A percentile compares a stretch with the other conserved stretches of the same genome.
These are phyloP conservation scores for Kazachstania taianensis DNA, from an alignment of 805 yeast species.

Conservation along the genomic window DNA sequence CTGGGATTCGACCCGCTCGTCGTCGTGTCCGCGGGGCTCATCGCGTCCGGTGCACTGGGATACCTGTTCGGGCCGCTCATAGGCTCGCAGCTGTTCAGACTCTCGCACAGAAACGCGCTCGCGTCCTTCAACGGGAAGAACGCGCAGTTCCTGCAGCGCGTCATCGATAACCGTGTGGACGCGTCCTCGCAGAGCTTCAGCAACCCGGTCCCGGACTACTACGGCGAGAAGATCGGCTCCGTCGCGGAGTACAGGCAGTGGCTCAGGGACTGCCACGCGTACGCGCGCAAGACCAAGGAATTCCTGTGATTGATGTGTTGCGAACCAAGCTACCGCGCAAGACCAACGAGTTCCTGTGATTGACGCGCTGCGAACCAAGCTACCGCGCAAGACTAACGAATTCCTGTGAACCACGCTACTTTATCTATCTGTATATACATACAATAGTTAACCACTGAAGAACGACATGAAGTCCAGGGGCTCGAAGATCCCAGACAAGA, in stretches of 20 bases:
- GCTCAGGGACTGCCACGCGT: conserved; percentile 91
- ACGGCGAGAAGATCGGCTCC: conserved; percentile 90
- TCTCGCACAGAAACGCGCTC: conserved; percentile 40
- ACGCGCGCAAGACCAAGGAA: conserved; percentile 69
- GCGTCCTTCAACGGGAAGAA: conserved; percentile 50
- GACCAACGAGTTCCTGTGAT: conserved; percentile 58
- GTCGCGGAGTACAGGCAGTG: conserved; percentile 83
- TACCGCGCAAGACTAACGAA: conserved; percentile 63
- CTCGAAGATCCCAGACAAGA: conserved; percentile 21
- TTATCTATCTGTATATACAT: conserved; percentile 1
- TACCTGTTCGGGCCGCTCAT: conserved; percentile 73
- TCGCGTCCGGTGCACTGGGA: conserved; percentile 67
- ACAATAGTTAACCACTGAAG: conserved; percentile 5
- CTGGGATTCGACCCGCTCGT: conserved; percentile 86
- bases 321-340: conserved; percentile 42
- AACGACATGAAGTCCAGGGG: conserved; percentile 23
- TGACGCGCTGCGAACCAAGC: neutral
- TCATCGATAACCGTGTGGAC: conserved; percentile 76
- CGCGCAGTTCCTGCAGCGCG: conserved; percentile 60
- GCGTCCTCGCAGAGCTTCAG: conserved; percentile 82
- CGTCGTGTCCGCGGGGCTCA: conserved; percentile 64
- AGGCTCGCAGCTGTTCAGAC: conserved; percentile 61
- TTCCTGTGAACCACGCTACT: conserved; percentile 40
- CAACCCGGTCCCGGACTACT: conserved; percentile 97
- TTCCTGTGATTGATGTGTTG: conserved; percentile 47